These are phyloP conservation scores for Mucor ambiguus DNA, from an alignment of 371 early-diverging fungal species.

Conservation along the genomic window DNA sequence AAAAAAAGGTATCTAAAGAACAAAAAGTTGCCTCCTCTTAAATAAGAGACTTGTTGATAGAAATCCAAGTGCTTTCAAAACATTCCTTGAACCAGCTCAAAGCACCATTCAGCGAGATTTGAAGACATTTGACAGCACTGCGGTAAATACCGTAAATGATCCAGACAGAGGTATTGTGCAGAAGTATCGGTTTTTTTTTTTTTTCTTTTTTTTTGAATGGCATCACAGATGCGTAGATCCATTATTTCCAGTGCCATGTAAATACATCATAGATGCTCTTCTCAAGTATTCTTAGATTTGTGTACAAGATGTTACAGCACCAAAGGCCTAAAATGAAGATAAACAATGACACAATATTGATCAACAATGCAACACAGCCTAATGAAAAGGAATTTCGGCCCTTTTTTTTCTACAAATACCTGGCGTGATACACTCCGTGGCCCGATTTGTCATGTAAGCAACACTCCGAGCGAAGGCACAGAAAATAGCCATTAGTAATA, in stretches of 20 bases:
- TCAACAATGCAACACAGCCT: background rate
- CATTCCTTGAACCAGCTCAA: background rate
- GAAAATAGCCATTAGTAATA: too few species aligned
- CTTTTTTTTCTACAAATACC: too few species aligned
- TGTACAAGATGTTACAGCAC: background rate
- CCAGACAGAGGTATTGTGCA: too few species aligned
- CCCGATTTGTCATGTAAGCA: background rate
- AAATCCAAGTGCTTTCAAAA: background rate
- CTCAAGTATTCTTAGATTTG: too few species aligned
- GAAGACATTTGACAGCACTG: background rate
- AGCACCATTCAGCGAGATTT: background rate
- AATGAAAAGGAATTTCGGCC: background rate
- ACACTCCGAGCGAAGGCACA: background rate
- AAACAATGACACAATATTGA: background rate
- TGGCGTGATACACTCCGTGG: background rate
- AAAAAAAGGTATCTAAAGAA: background rate
- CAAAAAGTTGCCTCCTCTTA: too few species aligned
- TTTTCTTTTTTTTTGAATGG: too few species aligned
- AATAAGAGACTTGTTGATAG: background rate
- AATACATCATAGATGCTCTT: background rate
- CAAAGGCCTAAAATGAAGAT: background rate
- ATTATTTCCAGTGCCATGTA: background rate
- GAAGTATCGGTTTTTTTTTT: too few species aligned
- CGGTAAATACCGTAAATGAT: too few species aligned
- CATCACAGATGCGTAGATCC: too few species aligned